Base-by-base conservation (phyloP, 1,139 yeast species). In the Suhomyces atakaporum region DNA sequence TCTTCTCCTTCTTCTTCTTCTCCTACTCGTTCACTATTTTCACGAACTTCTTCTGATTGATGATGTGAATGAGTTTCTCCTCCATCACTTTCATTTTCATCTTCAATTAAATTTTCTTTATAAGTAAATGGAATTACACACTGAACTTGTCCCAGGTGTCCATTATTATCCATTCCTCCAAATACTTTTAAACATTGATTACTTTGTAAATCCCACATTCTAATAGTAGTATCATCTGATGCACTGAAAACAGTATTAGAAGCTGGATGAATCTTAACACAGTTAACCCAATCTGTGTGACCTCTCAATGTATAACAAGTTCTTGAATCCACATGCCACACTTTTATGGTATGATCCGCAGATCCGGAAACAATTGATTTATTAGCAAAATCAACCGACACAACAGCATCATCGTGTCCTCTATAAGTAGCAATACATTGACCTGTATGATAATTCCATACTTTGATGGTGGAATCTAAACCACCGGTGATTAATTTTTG, bases 401-500 rank as follows among this genome's bases (percentile, higher is more conserved):
- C 72, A 4, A 92, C 96, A 29, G 88, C 81, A 53, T 85, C 95
- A 35, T 83, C 84, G 61, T 92, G 97, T 3, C 97, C 97, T 27
- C 94, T 70, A 61, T 92, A 89, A 0, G 97, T 89, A 15, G 96
- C 86, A 18, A 92, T 81, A 55, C 97, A 90, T 56, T 85, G 86
- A 25, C 98, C 98, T 1, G 95, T 88, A 46, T 84, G 84, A 62
- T 87, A 88, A 62, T 90, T 89, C 98, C 98, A 92, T 21, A 92
- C 95, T 50, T 90, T 84, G 43, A 92, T 88, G 0, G 96, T 89
- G 35, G 84, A 77, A 62, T 92, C 98, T 57, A 88, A 70, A 1
- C 96, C 90, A 12, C 96, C 97, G 3, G 97, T 85, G 31, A 92
- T 88, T 35, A 92, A 72, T 60, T 92, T 92, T 49, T 84, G 87